Evolutionary conservation across 352 stramenopile genomes (phyloP), one percentile per base, ranked within the genome.

Genomic region (Thraustotheca clavata): DNA sequence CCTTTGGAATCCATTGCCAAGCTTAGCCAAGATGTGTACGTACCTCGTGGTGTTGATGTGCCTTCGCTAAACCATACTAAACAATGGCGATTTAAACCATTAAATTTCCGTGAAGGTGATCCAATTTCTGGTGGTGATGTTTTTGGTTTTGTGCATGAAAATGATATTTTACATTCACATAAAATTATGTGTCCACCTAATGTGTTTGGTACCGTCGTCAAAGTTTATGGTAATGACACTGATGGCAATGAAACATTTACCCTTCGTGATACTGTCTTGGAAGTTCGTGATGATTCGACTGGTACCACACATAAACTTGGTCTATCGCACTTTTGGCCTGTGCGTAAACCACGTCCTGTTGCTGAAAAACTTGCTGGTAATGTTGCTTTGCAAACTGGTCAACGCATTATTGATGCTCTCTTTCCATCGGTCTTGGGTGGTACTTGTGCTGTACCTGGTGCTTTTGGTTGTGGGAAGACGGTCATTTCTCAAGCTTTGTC

Each of bases 101-200:
- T 92, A 16, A 92, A 88, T 63, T 94, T 99, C 71, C 88, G 89
- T 40, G 96, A 99, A 73, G 89, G 89, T 49, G 87, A 96, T 60
- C 83, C 88, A 22, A 98, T 99, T 71, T 95, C 89, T 4, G 97
- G 97, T 36, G 97, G 97, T 43, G 96, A 99, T 71, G 95, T 99
- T 73, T 98, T 99, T 70, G 97, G 96, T 29, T 76, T 94, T 33
- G 97, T 99, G 18, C 98, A 98, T 72, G 97, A 99, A 76, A 99
- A 99, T 76, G 96, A 99, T 71, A 96, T 99, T 43, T 88, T 99
- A 69, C 85, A 97, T 71, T 89, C 81, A 49, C 97, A 99, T 83
- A 98, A 98, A 80, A 99, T 99, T 79, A 96, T 99, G 83, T 98
- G 96, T 68, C 97, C 97, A 39, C 97, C 97, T 39, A 99, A 99